Evolutionary conservation across 192 early-diverging fungal species (phyloP).

Genomic region (Funneliformis mosseae): DNA sequence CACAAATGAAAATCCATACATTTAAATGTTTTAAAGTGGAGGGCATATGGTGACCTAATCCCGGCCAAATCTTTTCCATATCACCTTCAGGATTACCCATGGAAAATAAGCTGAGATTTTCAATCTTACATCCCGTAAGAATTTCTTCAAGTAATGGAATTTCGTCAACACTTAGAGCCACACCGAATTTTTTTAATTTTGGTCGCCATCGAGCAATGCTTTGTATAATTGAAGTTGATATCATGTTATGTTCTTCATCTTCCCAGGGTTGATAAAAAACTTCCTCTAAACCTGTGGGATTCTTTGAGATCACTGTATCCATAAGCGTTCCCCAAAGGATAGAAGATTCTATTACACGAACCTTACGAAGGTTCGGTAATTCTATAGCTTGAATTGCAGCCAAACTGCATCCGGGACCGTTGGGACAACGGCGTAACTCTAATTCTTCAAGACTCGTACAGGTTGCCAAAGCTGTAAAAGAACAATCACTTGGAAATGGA

Average conservation of each 20-base stretch:
- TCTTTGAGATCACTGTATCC: background rate
- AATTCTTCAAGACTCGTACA: slow-evolving; percentile 19
- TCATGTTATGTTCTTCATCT: background rate
- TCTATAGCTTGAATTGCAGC: background rate
- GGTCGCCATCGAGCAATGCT: background rate
- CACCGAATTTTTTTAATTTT: slow-evolving; percentile 19
- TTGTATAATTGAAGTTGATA: slow-evolving; percentile 7
- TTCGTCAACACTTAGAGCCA: background rate
- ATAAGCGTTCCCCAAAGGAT: background rate
- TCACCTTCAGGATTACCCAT: background rate
- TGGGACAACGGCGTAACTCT: slow-evolving; percentile 1
- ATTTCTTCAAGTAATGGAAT: slow-evolving; percentile 14
- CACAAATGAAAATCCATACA: slow-evolving; percentile 25
- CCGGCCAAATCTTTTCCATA: slow-evolving; percentile 1
- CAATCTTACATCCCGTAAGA: background rate
- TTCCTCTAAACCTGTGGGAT: slow-evolving; percentile 14
- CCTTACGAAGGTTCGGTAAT: slow-evolving; percentile 10
- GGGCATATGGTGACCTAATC: slow-evolving; percentile 10
- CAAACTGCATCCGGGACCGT: background rate
- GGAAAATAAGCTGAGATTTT: slow-evolving; percentile 19
- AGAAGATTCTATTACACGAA: slow-evolving; percentile 12
- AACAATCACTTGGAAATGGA: slow-evolving; percentile 3
- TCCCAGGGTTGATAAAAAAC: slow-evolving; percentile 16
- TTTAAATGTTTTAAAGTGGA: slow-evolving; percentile 26
- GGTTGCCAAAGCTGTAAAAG: background rate